Percentiles rank a stretch among this genome's conserved stretches.
Evolutionary conservation across 495 filamentous ascomycete genomes (phyloP).

Genomic region (Daldinia vernicosa): DNA sequence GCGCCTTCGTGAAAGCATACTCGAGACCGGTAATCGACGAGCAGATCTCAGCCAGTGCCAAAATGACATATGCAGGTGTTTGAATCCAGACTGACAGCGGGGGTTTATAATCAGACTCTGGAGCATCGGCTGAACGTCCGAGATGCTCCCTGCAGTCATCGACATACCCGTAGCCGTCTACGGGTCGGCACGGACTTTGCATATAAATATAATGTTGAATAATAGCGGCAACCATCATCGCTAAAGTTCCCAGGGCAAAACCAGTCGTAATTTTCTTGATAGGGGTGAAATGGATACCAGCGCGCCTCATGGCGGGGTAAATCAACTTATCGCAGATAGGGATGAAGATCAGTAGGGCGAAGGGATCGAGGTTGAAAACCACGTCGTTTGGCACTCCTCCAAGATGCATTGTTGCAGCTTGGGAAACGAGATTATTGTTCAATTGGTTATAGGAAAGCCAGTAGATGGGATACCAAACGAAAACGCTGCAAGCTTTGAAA

Average conservation of each 20-base stretch:
- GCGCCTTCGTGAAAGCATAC: conserved; percentile 83
- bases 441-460: conserved; percentile 61
- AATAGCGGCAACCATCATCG: conserved; percentile 72
- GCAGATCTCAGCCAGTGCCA: conserved; percentile 49
- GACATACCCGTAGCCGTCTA: conserved; percentile 47
- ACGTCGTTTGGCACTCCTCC: conserved; percentile 81
- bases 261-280: conserved; percentile 77
- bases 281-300: conserved; percentile 72
- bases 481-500: conserved; percentile 73
- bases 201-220: conserved; percentile 78
- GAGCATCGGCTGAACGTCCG: conserved; percentile 14
- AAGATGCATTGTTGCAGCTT: conserved; percentile 75
- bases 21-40: conserved; percentile 61
- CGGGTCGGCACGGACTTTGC: conserved; percentile 63
- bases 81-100: conserved; percentile 54
- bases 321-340: conserved; percentile 74
- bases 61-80: conserved; percentile 32
- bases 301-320: conserved; percentile 72
- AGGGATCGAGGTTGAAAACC: conserved; percentile 78
- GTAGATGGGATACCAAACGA: conserved; percentile 66
- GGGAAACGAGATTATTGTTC: conserved; percentile 77
- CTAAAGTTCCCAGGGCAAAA: conserved; percentile 66
- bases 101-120: conserved; percentile 47
- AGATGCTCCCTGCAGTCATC: conserved; percentile 50
- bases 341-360: conserved; percentile 81